Conservation (phyloP, 1,284 basidiomycete species). For the Retiboletus flavoniger region DNA sequence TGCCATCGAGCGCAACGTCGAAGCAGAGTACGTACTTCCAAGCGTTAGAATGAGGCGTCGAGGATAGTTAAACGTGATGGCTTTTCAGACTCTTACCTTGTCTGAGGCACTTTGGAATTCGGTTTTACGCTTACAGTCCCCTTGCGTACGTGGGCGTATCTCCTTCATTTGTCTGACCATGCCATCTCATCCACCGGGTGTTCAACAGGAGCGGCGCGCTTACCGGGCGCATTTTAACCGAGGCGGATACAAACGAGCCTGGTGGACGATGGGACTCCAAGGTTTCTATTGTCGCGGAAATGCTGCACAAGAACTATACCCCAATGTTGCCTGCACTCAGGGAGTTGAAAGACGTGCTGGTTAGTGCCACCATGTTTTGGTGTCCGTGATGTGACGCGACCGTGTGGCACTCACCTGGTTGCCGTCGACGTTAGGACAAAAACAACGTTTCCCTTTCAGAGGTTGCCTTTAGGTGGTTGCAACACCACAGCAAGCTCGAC, state of each 20-base stretch:
- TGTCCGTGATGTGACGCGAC: not conserved
- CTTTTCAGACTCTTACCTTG: conserved; percentile 39
- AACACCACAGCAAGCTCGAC: conserved; percentile 33
- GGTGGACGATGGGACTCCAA: conserved; percentile 18
- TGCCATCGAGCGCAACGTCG: conserved; percentile 41
- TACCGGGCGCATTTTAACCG: conserved; percentile 10
- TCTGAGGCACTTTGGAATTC: conserved; percentile 45
- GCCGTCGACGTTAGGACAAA: conserved; percentile 12
- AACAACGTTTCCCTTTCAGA: conserved; percentile 13
- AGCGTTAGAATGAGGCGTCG: too few relatives aligned
- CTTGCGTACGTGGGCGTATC: conserved; percentile 38
- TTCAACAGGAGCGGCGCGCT: conserved; percentile 12
- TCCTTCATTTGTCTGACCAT: not conserved
- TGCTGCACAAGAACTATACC: conserved; percentile 1
- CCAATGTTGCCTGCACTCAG: conserved; percentile 17
- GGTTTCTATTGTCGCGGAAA: not conserved
- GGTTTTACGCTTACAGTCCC: conserved; percentile 51
- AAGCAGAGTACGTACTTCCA: conserved; percentile 36
- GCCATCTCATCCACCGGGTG: not conserved
- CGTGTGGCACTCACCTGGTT: not conserved
- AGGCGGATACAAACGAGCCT: conserved; percentile 5
- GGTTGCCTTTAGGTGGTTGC: conserved; percentile 35
- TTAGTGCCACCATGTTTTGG: not conserved
- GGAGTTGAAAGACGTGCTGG: conserved; percentile 17
- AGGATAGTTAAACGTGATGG: not conserved